A percentile compares a stretch with the other conserved stretches of the same genome.
Evolutionary conservation across 1,139 yeast genomes (phyloP).

Genomic region (Candida labiduridarum): DNA sequence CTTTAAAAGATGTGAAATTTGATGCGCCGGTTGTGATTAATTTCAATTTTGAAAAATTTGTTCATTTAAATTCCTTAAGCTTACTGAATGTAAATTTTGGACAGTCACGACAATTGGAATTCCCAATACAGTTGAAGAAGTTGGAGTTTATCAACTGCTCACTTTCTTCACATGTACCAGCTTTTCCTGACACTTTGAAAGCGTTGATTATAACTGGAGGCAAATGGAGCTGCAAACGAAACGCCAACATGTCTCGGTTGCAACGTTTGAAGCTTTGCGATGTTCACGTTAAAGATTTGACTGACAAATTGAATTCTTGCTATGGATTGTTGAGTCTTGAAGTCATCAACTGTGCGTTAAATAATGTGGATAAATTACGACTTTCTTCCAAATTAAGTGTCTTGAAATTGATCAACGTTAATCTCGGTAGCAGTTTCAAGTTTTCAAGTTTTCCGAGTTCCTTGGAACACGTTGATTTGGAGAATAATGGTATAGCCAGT

Average conservation of each 20-base stretch:
- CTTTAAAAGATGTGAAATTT: slow-evolving; percentile 13
- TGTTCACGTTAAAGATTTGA: slow-evolving; percentile 16
- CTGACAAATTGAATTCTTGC: slow-evolving; percentile 12
- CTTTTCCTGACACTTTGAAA: slow-evolving; percentile 16
- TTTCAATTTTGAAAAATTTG: slow-evolving; percentile 13
- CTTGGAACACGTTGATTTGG: slow-evolving; percentile 18
- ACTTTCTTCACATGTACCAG: slow-evolving; percentile 13
- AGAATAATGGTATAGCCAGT: slow-evolving; percentile 8
- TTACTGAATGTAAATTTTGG: slow-evolving; percentile 13
- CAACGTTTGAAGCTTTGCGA: slow-evolving; percentile 12
- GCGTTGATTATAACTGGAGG: slow-evolving; percentile 13
- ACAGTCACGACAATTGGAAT: slow-evolving; percentile 12
- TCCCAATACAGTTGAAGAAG: slow-evolving; percentile 11
- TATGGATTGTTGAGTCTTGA: slow-evolving; percentile 12
- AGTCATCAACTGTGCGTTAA: slow-evolving; percentile 8
- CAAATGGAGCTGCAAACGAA: slow-evolving; percentile 15
- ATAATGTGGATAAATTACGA: slow-evolving; percentile 3
- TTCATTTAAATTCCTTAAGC: slow-evolving; percentile 10
- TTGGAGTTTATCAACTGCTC: slow-evolving; percentile 16
- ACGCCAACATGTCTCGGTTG: slow-evolving; percentile 12
- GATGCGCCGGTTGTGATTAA: slow-evolving; percentile 13
- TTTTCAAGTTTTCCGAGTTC: slow-evolving; percentile 14
- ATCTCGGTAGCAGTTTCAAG: slow-evolving; percentile 2
- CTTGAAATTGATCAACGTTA: slow-evolving; percentile 10
- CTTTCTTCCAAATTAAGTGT: slow-evolving; percentile 11